phyloP scores from a whole-genome alignment of 1,284 basidiomycete species.

The Trametes sp. region DNA sequence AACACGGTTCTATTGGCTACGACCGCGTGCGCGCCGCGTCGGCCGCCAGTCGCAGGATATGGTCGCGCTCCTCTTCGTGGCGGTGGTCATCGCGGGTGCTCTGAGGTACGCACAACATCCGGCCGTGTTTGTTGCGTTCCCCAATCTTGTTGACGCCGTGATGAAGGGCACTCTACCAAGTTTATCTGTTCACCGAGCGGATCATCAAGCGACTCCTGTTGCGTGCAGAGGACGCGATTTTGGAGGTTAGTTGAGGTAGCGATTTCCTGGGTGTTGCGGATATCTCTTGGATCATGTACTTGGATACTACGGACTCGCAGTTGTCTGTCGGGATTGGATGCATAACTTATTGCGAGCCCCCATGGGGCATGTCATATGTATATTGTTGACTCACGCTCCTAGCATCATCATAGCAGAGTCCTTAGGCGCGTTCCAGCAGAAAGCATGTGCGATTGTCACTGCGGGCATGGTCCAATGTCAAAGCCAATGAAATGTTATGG shows the following conservation, averaged over 20 bases:
- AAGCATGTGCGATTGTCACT: too few relatives aligned
- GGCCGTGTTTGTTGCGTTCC: neutral
- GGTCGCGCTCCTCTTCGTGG: constrained; percentile 67
- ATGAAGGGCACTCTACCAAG: constrained; percentile 69
- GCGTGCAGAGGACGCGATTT: constrained; percentile 78
- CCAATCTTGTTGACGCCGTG: neutral
- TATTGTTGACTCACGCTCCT: too few relatives aligned
- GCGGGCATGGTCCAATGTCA: too few relatives aligned
- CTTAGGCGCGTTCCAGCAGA: too few relatives aligned
- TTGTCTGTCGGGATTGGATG: too few relatives aligned
- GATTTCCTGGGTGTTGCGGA: too few relatives aligned
- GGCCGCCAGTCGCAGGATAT: constrained; percentile 63
- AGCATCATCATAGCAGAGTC: too few relatives aligned
- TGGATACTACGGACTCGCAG: constrained; percentile 9
- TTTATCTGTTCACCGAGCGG: constrained; percentile 70
- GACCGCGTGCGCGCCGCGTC: constrained; percentile 63
- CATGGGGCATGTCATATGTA: too few relatives aligned
- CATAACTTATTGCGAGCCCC: neutral
- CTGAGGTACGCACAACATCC: constrained; percentile 56
- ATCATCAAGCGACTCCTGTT: constrained; percentile 66
- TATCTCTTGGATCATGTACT: neutral
- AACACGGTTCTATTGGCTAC: constrained; percentile 70
- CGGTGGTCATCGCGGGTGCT: constrained; percentile 69
- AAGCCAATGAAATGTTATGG: too few relatives aligned
- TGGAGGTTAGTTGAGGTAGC: constrained; percentile 61